These are phyloP conservation scores for Dactylellina leptospora DNA, from an alignment of 2,329 filamentous ascomycete species.

Conservation along the genomic window DNA sequence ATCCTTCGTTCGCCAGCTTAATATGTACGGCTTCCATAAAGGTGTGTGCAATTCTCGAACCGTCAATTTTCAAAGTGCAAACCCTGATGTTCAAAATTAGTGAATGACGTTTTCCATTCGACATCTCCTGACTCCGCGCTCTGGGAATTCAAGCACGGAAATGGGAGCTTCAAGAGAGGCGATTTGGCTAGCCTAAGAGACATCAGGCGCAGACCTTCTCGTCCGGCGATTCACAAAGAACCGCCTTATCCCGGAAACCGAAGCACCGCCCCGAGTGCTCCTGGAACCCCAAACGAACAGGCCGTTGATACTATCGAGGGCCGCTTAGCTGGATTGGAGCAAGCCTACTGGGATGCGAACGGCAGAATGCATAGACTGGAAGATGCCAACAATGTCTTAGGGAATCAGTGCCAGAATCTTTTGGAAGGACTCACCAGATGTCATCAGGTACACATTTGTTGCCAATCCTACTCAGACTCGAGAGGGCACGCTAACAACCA, in stretches of 20 bases:
- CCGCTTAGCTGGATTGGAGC: slow-evolving; percentile 78
- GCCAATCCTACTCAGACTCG: slow-evolving; percentile 2
- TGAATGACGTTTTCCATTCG: slow-evolving; percentile 97
- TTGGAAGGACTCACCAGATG: slow-evolving; percentile 81
- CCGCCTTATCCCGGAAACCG: slow-evolving; percentile 77
- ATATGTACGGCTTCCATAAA: slow-evolving; percentile 99
- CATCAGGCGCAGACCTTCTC: slow-evolving; percentile 92
- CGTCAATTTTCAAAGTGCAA: not conserved
- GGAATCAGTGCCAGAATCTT: slow-evolving; percentile 80
- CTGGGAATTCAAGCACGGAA: slow-evolving; percentile 99
- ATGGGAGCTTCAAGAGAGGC: slow-evolving; percentile 94
- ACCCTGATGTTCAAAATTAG: slow-evolving; percentile 63
- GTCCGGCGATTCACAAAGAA: slow-evolving; percentile 90
- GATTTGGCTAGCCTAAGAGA: slow-evolving; percentile 90
- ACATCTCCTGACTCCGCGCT: slow-evolving; percentile 90
- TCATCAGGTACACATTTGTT: slow-evolving; percentile 67
- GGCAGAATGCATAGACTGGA: slow-evolving; percentile 80
- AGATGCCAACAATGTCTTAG: slow-evolving; percentile 80
- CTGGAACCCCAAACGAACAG: slow-evolving; percentile 78
- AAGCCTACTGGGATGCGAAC: slow-evolving; percentile 81
- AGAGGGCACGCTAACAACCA: slow-evolving; percentile 28
- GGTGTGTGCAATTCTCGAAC: slow-evolving; percentile 66
- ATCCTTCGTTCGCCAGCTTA: slow-evolving; percentile 95
- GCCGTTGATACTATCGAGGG: slow-evolving; percentile 79
- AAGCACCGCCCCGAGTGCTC: slow-evolving; percentile 81